These are phyloP conservation scores for Penicillium subrubescens DNA, from an alignment of 495 filamentous ascomycete species.

Conservation along the genomic window DNA sequence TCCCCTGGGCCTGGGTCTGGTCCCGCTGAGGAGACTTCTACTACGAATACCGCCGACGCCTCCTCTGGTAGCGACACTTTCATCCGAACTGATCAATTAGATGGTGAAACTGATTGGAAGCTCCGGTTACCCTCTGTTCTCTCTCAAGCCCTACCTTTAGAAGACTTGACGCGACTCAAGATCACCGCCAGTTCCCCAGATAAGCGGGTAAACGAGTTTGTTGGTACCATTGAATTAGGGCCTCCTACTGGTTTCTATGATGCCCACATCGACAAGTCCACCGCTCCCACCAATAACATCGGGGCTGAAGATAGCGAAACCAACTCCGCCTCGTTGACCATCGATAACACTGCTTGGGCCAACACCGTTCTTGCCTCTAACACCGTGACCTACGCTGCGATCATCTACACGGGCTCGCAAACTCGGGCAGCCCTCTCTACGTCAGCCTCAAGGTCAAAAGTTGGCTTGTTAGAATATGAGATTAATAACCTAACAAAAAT, in stretches of 20 bases:
- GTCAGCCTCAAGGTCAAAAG: slow-evolving; percentile 86
- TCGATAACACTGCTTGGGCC: slow-evolving; percentile 98
- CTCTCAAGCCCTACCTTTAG: slow-evolving; percentile 70
- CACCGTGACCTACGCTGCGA: slow-evolving; percentile 79
- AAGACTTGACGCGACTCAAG: slow-evolving; percentile 70
- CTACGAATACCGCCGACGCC: slow-evolving; percentile 12
- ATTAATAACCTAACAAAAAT: slow-evolving; percentile 99
- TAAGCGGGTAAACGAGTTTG: slow-evolving; percentile 89
- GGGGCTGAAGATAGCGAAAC: slow-evolving; percentile 27
- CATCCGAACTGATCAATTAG: slow-evolving; percentile 95
- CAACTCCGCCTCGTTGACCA: slow-evolving; percentile 73
- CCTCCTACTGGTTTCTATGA: slow-evolving; percentile 45
- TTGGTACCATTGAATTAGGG: slow-evolving; percentile 74
- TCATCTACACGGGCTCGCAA: slow-evolving; percentile 93
- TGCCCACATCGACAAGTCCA: slow-evolving; percentile 47
- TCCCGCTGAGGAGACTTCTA: slow-evolving; percentile 10
- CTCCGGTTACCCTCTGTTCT: slow-evolving; percentile 81
- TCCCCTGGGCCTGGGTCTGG: slow-evolving; percentile 27
- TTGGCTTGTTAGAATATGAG: slow-evolving; percentile 89
- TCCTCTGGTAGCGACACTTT: slow-evolving; percentile 78
- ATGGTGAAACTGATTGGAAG: slow-evolving; percentile 99
- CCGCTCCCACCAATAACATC: slow-evolving; percentile 19
- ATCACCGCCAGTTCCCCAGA: slow-evolving; percentile 87
- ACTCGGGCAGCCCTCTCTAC: slow-evolving; percentile 95
- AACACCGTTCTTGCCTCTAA: slow-evolving; percentile 97